A percentile compares a stretch with the other conserved stretches of the same genome.
Evolutionary conservation across 2,329 filamentous ascomycete genomes (phyloP).

Genomic region (Verticillium klebahnii): DNA sequence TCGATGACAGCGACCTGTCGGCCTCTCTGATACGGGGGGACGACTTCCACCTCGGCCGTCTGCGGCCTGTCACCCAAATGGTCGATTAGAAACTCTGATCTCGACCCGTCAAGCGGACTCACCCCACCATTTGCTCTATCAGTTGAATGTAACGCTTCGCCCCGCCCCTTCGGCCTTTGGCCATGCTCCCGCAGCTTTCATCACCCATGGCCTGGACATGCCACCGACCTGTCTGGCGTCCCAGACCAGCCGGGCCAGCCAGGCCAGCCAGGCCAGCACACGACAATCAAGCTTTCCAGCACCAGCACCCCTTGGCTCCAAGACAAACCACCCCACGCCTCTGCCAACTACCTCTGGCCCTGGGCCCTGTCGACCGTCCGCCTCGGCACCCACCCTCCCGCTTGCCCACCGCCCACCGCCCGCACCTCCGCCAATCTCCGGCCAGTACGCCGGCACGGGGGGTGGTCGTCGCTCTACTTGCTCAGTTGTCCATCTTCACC

Average conservation of each 20-base stretch:
- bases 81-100: too few relatives aligned
- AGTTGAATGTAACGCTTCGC: neutral
- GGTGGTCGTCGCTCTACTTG: neutral
- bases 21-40: neutral
- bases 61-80: neutral
- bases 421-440: neutral
- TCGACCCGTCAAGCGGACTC: neutral
- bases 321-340: neutral
- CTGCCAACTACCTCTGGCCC: neutral
- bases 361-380: neutral
- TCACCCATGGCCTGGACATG: neutral
- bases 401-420: neutral
- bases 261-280: neutral
- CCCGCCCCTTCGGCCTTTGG: neutral
- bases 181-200: too few relatives aligned
- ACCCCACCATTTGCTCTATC: neutral
- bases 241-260: neutral
- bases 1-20: neutral
- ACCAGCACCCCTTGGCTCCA: neutral
- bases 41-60: neutral
- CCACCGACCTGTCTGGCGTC: neutral
- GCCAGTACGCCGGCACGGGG: neutral
- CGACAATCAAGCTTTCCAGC: conserved; percentile 2
- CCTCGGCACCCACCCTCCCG: neutral
- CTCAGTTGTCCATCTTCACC: neutral